Base-by-base conservation (phyloP, 2,329 filamentous ascomycete genomes). In the Cercospora zeae-maydis region DNA sequence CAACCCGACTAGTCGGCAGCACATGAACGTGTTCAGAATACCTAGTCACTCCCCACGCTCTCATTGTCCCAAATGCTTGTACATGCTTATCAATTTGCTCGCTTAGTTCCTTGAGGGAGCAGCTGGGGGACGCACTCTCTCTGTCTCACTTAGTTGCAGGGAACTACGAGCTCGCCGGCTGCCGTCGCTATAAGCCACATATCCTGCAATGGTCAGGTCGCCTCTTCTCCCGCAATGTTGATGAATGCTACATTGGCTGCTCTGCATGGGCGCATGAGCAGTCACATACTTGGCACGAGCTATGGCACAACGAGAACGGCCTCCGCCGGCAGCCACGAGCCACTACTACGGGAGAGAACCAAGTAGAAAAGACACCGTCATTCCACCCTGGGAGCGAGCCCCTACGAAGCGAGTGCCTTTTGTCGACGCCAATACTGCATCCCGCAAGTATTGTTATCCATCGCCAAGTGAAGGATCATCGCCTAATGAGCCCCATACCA, bases 371-470 rank as follows among this genome's bases (percentile, higher is more conserved):
- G 53, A 56, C 19, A 16, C 53, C 27, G 24, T 19, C 19, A 56
- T n/a, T 39, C 53, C 53, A 30, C 53, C 53, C n/a, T 56, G 53
- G 53, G 53, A 56, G n/a, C 53, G 53, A 16, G 13, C 53, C 19
- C 34, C 34, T 36, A 42, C 53, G 11, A 56, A 27, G 53, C 53
- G 39, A 56, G 55, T 58, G 42, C 55, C 55, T 8, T 58, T 47
- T n/a, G 33, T 24, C 37, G 30, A 58, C 24, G 55, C 34, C 21
- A 21, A 37, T 36, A 56, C 33, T 24, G 33, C 33, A 24, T 47
- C 9, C 11, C 27, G 10, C 55, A 58, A 39, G n/a, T 49, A 19
- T 24, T 10, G 27, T 21, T 49, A 31, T 8, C 53, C 19, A 7
- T 56, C 55, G 9, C 31, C 49, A 7, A 49, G 24, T 16, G 37